A percentile compares a stretch with the other conserved stretches of the same genome.
Evolutionary conservation across 331 rosid species (phyloP).

Genomic region (Malus hybrid): DNA sequence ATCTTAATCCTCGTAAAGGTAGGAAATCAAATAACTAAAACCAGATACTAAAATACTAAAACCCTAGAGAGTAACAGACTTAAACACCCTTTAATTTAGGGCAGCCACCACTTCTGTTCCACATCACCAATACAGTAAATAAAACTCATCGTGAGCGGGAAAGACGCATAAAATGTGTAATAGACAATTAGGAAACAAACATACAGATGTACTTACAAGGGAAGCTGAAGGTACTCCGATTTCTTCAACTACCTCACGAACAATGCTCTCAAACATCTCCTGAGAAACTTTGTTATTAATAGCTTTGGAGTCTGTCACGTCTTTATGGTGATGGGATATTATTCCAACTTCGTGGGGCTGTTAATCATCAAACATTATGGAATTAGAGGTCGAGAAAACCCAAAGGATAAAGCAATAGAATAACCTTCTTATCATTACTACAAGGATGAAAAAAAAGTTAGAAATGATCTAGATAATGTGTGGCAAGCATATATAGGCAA

Average conservation of each 20-base stretch:
- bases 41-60: too few species aligned
- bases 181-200: background rate
- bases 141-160: background rate
- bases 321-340: constrained; percentile 40
- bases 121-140: too few species aligned
- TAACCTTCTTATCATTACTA: background rate
- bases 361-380: constrained; percentile 20
- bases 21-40: too few species aligned
- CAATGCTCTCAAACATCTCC: constrained; percentile 90
- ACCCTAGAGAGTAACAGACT: too few species aligned
- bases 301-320: constrained; percentile 29
- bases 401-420: constrained; percentile 1
- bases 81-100: too few species aligned
- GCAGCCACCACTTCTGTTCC: too few species aligned
- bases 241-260: constrained; percentile 93
- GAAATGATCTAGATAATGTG: background rate
- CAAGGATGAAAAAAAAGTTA: background rate
- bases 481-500: background rate
- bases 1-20: too few species aligned
- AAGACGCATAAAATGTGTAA: background rate
- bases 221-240: constrained; percentile 80
- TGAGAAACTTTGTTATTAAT: constrained; percentile 42
- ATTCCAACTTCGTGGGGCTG: constrained; percentile 86
- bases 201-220: constrained; percentile 51
- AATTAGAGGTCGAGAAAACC: constrained; percentile 5